Percentiles rank a stretch among this genome's conserved stretches.
Evolutionary conservation across 768 basidiomycete genomes (phyloP).

Genomic region (Coprinellus micaceus): DNA sequence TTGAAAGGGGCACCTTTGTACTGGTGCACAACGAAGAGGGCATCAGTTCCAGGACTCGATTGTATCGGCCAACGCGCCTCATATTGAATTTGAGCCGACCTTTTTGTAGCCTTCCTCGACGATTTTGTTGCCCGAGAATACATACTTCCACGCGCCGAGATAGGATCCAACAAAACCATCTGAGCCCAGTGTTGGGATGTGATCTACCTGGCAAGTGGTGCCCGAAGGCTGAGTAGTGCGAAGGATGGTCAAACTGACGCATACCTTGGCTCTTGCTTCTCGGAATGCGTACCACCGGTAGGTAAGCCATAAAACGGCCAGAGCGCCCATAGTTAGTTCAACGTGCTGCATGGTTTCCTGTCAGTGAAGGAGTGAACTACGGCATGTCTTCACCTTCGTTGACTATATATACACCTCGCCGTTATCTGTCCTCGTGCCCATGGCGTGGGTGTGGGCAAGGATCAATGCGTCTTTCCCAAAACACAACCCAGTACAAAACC

Average conservation of each 20-base stretch:
- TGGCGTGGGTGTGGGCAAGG: no score
- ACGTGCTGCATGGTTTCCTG: not conserved
- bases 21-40: not conserved
- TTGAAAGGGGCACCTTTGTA: not conserved
- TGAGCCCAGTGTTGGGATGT: slow-evolving; percentile 22
- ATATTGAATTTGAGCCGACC: no score
- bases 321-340: not conserved
- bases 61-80: not conserved
- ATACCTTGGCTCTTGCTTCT: not conserved
- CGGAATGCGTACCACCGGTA: not conserved
- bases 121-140: slow-evolving; percentile 18
- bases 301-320: not conserved
- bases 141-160: slow-evolving; percentile 20
- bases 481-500: no score
- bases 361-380: no score
- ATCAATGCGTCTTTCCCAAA: no score
- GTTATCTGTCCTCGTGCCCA: no score
- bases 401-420: no score
- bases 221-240: not conserved
- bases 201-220: not conserved
- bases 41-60: not conserved
- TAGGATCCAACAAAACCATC: slow-evolving; percentile 21
- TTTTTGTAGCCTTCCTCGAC: slow-evolving; percentile 23
- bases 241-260: not conserved
- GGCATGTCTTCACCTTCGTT: no score